Evolutionary conservation across 495 filamentous ascomycete species (phyloP).

Genomic region (Penicillium fimorum): DNA sequence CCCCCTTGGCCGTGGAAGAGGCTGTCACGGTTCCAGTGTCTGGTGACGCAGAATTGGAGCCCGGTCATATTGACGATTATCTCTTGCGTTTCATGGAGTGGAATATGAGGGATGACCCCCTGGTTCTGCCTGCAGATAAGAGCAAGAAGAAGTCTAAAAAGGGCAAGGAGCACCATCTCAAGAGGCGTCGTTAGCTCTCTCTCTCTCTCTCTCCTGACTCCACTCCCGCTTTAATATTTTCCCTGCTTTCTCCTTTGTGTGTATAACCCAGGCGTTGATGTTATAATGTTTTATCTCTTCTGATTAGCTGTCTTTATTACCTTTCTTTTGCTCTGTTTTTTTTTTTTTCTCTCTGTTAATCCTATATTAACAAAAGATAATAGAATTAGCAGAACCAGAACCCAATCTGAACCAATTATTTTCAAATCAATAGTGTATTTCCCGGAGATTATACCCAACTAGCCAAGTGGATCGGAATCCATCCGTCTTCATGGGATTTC

Average conservation of each 20-base stretch:
- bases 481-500: background rate
- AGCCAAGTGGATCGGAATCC: background rate
- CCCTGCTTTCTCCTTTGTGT: background rate
- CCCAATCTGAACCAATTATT: background rate
- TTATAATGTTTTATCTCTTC: background rate
- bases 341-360: background rate
- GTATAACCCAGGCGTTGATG: background rate
- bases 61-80: slow-evolving; percentile 75
- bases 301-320: background rate
- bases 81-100: slow-evolving; percentile 76
- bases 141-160: slow-evolving; percentile 75
- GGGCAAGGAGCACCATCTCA: slow-evolving; percentile 63
- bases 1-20: slow-evolving; percentile 26
- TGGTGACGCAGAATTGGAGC: slow-evolving; percentile 35
- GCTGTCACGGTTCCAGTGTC: slow-evolving; percentile 16
- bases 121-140: slow-evolving; percentile 77
- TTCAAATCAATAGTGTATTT: background rate
- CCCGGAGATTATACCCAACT: background rate
- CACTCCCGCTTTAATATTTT: slow-evolving; percentile 2
- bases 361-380: background rate
- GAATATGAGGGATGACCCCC: slow-evolving; percentile 72
- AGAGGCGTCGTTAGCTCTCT: slow-evolving; percentile 35
- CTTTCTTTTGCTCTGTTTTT: background rate
- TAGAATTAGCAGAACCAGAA: background rate
- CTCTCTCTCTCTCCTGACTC: background rate